These are phyloP conservation scores for Dacryopinax primogenitus DNA, from an alignment of 768 basidiomycete genomes.

Conservation along the genomic window DNA sequence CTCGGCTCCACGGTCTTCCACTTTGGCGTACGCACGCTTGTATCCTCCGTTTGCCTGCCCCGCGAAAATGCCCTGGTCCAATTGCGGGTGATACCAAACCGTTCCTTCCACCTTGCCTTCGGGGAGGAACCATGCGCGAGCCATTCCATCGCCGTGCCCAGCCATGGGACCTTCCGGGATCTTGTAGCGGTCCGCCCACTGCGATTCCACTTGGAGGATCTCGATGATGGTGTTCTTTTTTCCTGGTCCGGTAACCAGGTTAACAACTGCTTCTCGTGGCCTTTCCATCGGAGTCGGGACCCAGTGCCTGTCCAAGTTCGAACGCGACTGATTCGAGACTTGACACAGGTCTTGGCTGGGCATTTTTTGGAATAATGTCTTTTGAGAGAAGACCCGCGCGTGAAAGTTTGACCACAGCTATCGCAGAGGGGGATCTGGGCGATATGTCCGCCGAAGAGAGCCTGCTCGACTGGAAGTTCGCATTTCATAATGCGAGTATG, in stretches of 20 bases:
- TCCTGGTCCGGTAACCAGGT: not conserved
- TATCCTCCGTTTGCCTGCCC: too few relatives aligned
- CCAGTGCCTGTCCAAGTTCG: not conserved
- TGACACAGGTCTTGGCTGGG: not conserved
- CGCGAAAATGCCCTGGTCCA: too few relatives aligned
- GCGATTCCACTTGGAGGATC: not conserved
- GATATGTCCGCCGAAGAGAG: not conserved
- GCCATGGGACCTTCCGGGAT: not conserved
- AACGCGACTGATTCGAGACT: not conserved
- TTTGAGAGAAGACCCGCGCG: not conserved
- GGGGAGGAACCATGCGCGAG: too few relatives aligned
- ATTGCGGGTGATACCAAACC: not conserved
- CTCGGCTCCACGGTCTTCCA: too few relatives aligned
- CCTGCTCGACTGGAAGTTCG: not conserved
- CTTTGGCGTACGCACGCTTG: too few relatives aligned
- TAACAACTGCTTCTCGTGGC: not conserved
- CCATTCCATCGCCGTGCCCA: too few relatives aligned
- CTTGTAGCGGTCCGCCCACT: not conserved
- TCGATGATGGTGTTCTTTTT: not conserved
- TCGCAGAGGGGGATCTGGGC: not conserved
- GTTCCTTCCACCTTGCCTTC: not conserved
- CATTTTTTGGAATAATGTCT: not conserved
- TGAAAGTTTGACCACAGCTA: not conserved
- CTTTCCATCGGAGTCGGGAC: not conserved
- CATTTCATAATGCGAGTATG: not conserved